Evolutionary conservation across 1,284 basidiomycete genomes (phyloP).

Genomic region (Apiotrichum laibachii): DNA sequence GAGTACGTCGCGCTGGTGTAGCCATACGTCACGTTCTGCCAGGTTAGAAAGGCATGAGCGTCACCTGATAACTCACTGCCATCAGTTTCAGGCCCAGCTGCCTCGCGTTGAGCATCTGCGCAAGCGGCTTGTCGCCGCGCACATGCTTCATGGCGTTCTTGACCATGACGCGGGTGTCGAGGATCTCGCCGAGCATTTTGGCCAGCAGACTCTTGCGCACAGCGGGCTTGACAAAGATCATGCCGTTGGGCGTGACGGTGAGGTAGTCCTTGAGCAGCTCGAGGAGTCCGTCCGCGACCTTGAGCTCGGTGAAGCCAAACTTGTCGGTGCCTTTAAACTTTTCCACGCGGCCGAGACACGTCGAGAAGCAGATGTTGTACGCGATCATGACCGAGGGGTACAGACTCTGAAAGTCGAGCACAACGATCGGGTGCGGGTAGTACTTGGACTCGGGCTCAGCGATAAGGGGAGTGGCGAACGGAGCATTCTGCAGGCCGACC

Average conservation of each 20-base stretch:
- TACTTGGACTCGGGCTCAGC: slow-evolving; percentile 92
- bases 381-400: slow-evolving; percentile 99
- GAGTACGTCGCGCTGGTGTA: slow-evolving; percentile 92
- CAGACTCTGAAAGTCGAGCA: slow-evolving; percentile 92
- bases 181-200: slow-evolving; percentile 87
- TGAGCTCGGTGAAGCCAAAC: slow-evolving; percentile 73
- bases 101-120: slow-evolving; percentile 74
- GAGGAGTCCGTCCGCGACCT: slow-evolving; percentile 67
- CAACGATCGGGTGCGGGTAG: slow-evolving; percentile 85
- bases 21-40: slow-evolving; percentile 82
- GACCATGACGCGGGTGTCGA: slow-evolving; percentile 97
- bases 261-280: slow-evolving; percentile 69
- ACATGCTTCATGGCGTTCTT: slow-evolving; percentile 88
- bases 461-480: slow-evolving; percentile 83
- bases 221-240: slow-evolving; percentile 83
- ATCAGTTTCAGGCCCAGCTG: slow-evolving; percentile 83
- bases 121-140: slow-evolving; percentile 72
- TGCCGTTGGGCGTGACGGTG: slow-evolving; percentile 86
- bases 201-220: slow-evolving; percentile 81
- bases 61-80: slow-evolving; percentile 43
- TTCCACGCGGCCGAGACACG: slow-evolving; percentile 83
- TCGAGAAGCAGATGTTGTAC: slow-evolving; percentile 96
- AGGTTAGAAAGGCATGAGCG: slow-evolving; percentile 2
- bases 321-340: slow-evolving; percentile 85
- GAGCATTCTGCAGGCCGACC: slow-evolving; percentile 95